Base-by-base conservation (phyloP, 768 basidiomycete genomes). In the Leccinum sublutescens region DNA sequence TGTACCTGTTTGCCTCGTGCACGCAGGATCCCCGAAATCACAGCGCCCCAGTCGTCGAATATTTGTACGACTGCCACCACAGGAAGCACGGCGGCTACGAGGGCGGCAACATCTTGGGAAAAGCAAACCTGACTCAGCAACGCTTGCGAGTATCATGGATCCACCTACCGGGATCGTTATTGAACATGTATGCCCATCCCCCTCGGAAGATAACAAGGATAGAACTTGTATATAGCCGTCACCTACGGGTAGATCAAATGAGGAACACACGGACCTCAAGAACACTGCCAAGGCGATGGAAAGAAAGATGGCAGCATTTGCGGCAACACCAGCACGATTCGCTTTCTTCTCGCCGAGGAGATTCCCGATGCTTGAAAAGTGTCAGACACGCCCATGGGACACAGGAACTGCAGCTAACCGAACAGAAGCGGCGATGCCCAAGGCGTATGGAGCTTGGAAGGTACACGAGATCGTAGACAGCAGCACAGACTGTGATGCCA, bases 401-500 rank as follows among this genome's bases (percentile, higher is more conserved):
- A 47, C 52, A 40, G 8, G 52, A 62, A 56, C 40, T 15, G 1
- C 23, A 45, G 72, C 77, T 38, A 64, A 91, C 88, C 93, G 84
- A 47, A 98, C 93, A 11, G 94, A 89, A 9, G 88, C 79, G 1
- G 94, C 95, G 6, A 95, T 83, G 59, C 87, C 82, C 45, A 98
- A 71, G 1, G 93, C 85, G 61, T 86, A 93, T 0, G 93, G 92
- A 0, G 88, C 87, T 72, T 96, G 93, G 74, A 84, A 95, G 2
- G 86, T 86, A 3, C 83, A 86, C 0, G 88, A 91, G 23, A 83
- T 79, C 21, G 89, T 91, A 21, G 84, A 86, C 34, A 89, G 78
- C 11, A 98, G 78, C 2, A 98, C 87, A 0, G 91, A 93, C 70
- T 98, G 95, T 0, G 92, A 85, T 0, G 97, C 96, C 7, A 99